phyloP scores from a whole-genome alignment of 1,284 basidiomycete species.

The Ganoderma sinense region DNA sequence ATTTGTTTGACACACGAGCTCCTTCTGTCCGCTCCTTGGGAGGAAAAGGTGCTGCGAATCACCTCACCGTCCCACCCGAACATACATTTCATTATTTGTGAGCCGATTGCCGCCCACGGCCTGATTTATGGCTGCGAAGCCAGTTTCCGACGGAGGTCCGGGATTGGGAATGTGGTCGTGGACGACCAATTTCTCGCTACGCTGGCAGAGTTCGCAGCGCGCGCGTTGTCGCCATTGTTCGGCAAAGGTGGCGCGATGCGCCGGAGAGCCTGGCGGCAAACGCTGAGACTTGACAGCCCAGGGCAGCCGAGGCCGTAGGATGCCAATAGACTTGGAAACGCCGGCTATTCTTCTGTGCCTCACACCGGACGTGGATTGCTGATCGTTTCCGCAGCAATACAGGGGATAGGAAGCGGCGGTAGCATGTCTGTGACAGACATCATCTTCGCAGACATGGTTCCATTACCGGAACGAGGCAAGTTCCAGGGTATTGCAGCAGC shows the following conservation, averaged over 20 bases:
- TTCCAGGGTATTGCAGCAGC: slow-evolving; percentile 27
- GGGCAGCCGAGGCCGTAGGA: background rate
- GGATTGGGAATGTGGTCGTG: background rate
- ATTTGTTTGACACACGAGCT: background rate
- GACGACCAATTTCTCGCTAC: too few relatives aligned
- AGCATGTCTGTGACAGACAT: slow-evolving; percentile 50
- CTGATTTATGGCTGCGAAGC: background rate
- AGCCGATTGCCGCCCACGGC: background rate
- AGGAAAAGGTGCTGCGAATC: background rate
- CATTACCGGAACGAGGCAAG: slow-evolving; percentile 27
- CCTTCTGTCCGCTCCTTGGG: background rate
- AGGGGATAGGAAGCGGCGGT: slow-evolving; percentile 57
- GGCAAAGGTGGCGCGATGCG: background rate
- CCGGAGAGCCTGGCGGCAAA: background rate
- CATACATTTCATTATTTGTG: background rate
- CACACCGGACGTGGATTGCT: background rate
- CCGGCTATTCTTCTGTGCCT: background rate
- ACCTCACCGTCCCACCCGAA: background rate
- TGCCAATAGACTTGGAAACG: background rate
- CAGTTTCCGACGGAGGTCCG: background rate
- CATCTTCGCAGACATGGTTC: slow-evolving; percentile 50
- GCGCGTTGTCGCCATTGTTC: background rate
- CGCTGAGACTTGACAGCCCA: background rate
- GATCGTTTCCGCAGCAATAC: slow-evolving; percentile 42
- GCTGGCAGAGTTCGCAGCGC: background rate